Evolutionary conservation across 768 basidiomycete species (phyloP).

Genomic region (Symmetrospora coprosmae): DNA sequence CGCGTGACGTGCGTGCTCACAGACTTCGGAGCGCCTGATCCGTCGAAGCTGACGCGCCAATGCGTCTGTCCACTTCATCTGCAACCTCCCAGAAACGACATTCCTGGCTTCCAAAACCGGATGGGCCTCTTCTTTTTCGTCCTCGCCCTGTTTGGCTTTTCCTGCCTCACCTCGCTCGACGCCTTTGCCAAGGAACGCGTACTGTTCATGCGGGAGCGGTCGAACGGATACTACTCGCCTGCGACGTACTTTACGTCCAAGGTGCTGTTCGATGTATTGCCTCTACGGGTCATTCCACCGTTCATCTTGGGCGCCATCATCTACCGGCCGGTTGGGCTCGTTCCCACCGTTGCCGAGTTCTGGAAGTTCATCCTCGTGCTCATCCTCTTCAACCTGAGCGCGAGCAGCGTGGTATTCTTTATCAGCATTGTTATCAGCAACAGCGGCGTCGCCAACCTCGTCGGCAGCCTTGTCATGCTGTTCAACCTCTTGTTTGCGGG

Average conservation of each 20-base stretch:
- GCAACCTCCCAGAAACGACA: slow-evolving; percentile 63
- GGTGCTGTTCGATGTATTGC: slow-evolving; percentile 91
- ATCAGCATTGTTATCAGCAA: slow-evolving; percentile 78
- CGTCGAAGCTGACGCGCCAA: not conserved
- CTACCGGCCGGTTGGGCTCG: slow-evolving; percentile 86
- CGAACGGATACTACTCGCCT: slow-evolving; percentile 92
- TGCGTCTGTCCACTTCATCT: no score
- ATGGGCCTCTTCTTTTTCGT: slow-evolving; percentile 93
- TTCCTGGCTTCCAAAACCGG: slow-evolving; percentile 91
- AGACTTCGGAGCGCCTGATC: not conserved
- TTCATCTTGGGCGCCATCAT: slow-evolving; percentile 90
- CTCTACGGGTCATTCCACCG: slow-evolving; percentile 83
- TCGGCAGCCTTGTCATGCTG: slow-evolving; percentile 92
- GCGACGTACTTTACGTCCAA: slow-evolving; percentile 95
- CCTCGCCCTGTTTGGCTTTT: slow-evolving; percentile 90
- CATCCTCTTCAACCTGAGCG: slow-evolving; percentile 90
- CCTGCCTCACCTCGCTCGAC: slow-evolving; percentile 81
- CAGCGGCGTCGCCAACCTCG: slow-evolving; percentile 73
- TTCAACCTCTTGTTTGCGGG: slow-evolving; percentile 97
- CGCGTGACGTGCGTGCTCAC: slow-evolving; percentile 53
- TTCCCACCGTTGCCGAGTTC: slow-evolving; percentile 72
- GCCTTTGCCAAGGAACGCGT: slow-evolving; percentile 90
- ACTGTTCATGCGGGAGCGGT: slow-evolving; percentile 97
- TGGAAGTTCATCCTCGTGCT: slow-evolving; percentile 98
- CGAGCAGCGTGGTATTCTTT: slow-evolving; percentile 78